These are phyloP conservation scores for Amauroascus verrucosus DNA, from an alignment of 2,329 filamentous ascomycete species.

Conservation along the genomic window DNA sequence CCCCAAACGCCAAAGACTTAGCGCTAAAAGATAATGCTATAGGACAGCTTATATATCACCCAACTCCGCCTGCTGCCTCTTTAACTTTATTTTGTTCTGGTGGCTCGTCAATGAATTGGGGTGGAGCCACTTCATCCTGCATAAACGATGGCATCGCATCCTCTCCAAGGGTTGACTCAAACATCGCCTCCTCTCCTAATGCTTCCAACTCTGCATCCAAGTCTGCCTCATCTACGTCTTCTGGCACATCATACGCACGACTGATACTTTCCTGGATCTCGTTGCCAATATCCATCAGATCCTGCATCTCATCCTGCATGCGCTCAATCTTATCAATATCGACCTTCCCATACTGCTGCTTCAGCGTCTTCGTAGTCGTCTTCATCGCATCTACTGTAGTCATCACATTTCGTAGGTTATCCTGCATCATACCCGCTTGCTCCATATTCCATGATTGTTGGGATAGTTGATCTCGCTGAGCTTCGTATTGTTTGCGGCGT, in stretches of 20 bases:
- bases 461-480: conserved; percentile 85
- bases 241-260: conserved; percentile 84
- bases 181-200: conserved; percentile 83
- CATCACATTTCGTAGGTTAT: conserved; percentile 97
- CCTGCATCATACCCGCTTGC: conserved; percentile 95
- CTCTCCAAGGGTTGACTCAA: conserved; percentile 57
- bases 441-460: conserved; percentile 99
- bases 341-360: conserved; percentile 92
- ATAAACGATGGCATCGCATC: conserved; percentile 70
- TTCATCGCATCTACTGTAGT: conserved; percentile 96
- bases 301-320: conserved; percentile 98
- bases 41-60: neutral
- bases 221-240: conserved; percentile 94
- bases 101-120: conserved; percentile 85
- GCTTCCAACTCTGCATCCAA: conserved; percentile 94
- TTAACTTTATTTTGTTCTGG: conserved; percentile 69
- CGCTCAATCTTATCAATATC: conserved; percentile 95
- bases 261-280: conserved; percentile 95
- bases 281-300: conserved; percentile 93
- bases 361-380: conserved; percentile 85
- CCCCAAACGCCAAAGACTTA: neutral
- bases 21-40: neutral
- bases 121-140: conserved; percentile 72
- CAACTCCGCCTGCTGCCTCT: conserved; percentile 53
- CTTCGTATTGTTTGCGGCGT: conserved; percentile 87